Base-by-base conservation (phyloP, 768 basidiomycete species). In the Coprinopsis strossmayeri region DNA sequence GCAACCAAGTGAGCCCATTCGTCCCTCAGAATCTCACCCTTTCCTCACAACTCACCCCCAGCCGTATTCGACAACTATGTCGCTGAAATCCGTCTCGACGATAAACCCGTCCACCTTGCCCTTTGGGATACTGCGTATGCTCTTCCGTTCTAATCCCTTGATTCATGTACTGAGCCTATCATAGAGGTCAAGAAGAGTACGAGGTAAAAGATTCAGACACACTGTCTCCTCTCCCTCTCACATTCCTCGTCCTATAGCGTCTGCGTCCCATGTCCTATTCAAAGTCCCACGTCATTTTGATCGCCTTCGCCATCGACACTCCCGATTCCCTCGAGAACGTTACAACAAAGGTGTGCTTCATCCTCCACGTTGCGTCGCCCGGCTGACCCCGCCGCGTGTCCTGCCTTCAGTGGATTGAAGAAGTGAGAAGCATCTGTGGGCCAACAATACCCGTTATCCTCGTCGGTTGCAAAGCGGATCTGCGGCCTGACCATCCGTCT, bases 41-140 rank as follows among this genome's bases (percentile, higher is more conserved):
- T 44, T 50, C 26, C 53, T 41, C 54, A 48, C 46, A 27, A 53
- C 55, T 34, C 27, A 59, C 44, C 54, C 52, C 32, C 65, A 94
- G 93, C 93, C 56, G 87, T 97, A 44, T 97, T 97, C 61, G 94
- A 97, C 68, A 99, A 98, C 63, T 97, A 95, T 69, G 95, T 98
- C 55, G 95, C 96, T 40, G 96, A 99, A 74, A 97, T 99, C 60
- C 77, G 91, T 57, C 74, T 99, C 46, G 96, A 99, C 67, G 93
- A 93, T 56, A 98, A 98, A 67, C 91, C 94, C 30, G 91, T 99
- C 15, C 94, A 98, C 65, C 69, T 98, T 50, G 95, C 96, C 34
- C 69, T 98, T 37, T 98, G 96, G 96, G 96, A 99, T 77, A 98
- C 96, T 47, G 96, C 96, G 94, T 96, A 65, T 67, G 90, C 84